Base-by-base conservation (phyloP, 768 basidiomycete genomes). In the Podaxis mareebaensis region DNA sequence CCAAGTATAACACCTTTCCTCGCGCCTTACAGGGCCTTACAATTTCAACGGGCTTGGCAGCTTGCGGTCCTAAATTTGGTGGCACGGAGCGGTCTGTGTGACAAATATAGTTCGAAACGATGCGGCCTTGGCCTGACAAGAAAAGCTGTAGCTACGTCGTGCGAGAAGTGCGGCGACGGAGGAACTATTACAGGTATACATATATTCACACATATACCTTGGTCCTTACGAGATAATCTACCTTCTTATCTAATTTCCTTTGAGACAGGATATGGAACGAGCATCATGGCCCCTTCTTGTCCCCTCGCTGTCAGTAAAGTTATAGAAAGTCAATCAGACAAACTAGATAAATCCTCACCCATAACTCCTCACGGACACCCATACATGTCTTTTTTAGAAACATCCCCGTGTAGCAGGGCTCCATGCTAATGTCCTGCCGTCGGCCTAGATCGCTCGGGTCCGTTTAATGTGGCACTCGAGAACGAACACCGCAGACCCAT, bases 181-280 rank as follows among this genome's bases (percentile, higher is more conserved):
- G 44, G n/a, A 46, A n/a, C 15, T 46, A 46, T 46, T 46, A 46
- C 20, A 8, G 44, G 17, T 20, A 10, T 20, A 17, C 20, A 17
- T 7, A 8, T 3, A 46, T 46, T 46, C 44, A 46, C 44, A 46
- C 44, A 46, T 46, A 22, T 26, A 52, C 51, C 51, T 52, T 52
- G 51, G 51, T 52, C 51, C 51, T 52, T 52, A 52, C 51, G 51
- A 52, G 24, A 52, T 24, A 52, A 30, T 13, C 51, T 20, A 46
- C 17, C 44, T 46, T 46, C 51, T 52, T 52, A 24, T 52, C 51
- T 30, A 52, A 52, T 22, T 24, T 12, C 51, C 51, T 24, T 30
- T 52, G 22, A 11, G 51, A 30, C 6, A 12, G 28, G 42, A n/a
- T 17, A 44, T 44, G n/a, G 15, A 17, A 4, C 42, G 13, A 15